Base-by-base conservation (phyloP, 306 rosid species). In the Sicyos edulis region DNA sequence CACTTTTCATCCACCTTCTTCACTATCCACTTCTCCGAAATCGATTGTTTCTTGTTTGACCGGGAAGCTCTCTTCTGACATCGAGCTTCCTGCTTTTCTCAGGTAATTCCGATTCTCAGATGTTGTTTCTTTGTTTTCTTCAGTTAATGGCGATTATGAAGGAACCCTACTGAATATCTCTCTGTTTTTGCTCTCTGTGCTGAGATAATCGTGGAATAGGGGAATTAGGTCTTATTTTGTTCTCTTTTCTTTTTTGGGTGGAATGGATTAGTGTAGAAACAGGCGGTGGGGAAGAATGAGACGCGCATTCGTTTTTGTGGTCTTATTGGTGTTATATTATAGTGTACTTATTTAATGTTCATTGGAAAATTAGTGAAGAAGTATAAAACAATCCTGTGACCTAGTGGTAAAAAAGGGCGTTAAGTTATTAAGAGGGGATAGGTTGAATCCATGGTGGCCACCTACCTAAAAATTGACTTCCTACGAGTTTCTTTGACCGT, bases 21-120 rank as follows among this genome's bases (percentile, higher is more conserved):
- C 83, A 8, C 75, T 74, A 59, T 61, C 79, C 63, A 54, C 86
- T 5, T 78, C 78, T 76, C 79, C 87, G 44, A 89, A 77, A 55
- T 85, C 85, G 59, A 29, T 79, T 54, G 2, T 73, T 16, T 76
- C 79, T 65, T 75, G 50, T 70, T 49, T 80, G 73, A 76, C 75
- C 5, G 74, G 82, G 77, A 84, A 22, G 22, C 77, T 21, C 49
- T 15, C 67, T 80, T 82, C 88, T 21, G 75, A 74, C 74, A 76
- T 80, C 68, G 71, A 76, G 75, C 75, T 81, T 15, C 56, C 74
- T 65, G 1, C 52, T 81, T 72, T 72, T 19, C 19, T 75, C 22
- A 79, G 88, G 90, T 86, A 58, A 75, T 16, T 57, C 6, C 54
- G 16, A 26, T 47, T 65, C 56, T 15, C 17, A 51, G 54, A 17